Base-by-base conservation (phyloP, 2,329 filamentous ascomycete genomes). In the Pseudogymnoascus sp. region DNA sequence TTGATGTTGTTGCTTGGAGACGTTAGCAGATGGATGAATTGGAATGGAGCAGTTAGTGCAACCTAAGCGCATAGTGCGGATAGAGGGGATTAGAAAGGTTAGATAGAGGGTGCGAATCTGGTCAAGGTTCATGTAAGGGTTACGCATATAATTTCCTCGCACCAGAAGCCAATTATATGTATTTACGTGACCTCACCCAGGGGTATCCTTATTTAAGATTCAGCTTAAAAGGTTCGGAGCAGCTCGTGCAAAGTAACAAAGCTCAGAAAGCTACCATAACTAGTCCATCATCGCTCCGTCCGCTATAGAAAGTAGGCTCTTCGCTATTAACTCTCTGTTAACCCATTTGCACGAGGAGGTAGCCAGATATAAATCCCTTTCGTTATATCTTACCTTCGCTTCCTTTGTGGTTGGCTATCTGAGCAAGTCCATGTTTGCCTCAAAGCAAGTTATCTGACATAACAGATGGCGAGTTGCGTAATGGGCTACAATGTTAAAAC, bases 1-100 rank as follows among this genome's bases (percentile, higher is more conserved):
- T 69, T 11, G 40, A 69, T 24, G 67, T 66, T 40, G 67, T 64
- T 24, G 63, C 68, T 29, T 71, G 68, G 68, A 68, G 69, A 42
- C 68, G 69, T 35, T 71, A 50, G 42, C 7, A 4, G 10, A 11
- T 47, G 42, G 21, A 19, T 38, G 37, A 5, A n/a, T n/a, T 16
- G 37, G 13, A 6, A 16, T 38, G 37, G 14, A 6, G 14, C 37
- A 6, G 16, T 16, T 38, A 38, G 16, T 38, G 35, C 19, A 6
- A 21, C 21, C 2, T 29, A 29, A 29, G 26, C 26, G 26, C 26
- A 29, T 7, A 29, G 4, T 3, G 7, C 31, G 31, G 31, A 6
- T 44, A 33, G 19, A 21, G 8, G 16, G 16, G 21, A 14, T 14
- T 4, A 37, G 14, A 14, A 37, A 37, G 35, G 35, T 37, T 37